These are phyloP conservation scores for Kwoniella dejecticola DNA, from an alignment of 768 basidiomycete species.

Conservation along the genomic window DNA sequence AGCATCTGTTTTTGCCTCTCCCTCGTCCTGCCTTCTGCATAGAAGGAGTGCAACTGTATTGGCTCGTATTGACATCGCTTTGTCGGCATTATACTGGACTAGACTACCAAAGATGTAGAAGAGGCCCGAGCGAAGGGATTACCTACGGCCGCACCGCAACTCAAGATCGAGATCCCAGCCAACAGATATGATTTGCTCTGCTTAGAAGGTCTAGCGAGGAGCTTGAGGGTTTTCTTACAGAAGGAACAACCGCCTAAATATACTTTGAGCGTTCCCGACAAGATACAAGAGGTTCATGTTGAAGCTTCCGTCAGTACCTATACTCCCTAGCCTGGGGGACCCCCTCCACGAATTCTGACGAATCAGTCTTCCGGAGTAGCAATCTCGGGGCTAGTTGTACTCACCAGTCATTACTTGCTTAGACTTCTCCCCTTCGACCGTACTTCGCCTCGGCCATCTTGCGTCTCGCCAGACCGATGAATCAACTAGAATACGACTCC, in stretches of 20 bases:
- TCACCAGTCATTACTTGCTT: too few relatives aligned
- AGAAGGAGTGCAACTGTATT: too few relatives aligned
- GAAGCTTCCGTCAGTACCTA: slow-evolving; percentile 67
- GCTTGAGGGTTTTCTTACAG: slow-evolving; percentile 77
- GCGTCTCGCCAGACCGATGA: slow-evolving; percentile 80
- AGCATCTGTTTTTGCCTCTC: slow-evolving; percentile 48
- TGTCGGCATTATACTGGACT: background rate
- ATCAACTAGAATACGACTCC: slow-evolving; percentile 82
- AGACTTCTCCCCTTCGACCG: slow-evolving; percentile 83
- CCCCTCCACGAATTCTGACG: too few relatives aligned
- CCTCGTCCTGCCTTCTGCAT: too few relatives aligned
- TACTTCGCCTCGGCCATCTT: slow-evolving; percentile 88
- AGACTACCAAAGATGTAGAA: slow-evolving; percentile 89
- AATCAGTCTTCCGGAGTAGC: too few relatives aligned
- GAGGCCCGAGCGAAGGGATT: slow-evolving; percentile 78
- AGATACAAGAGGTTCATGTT: slow-evolving; percentile 69
- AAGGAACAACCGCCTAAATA: slow-evolving; percentile 70
- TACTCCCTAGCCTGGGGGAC: background rate
- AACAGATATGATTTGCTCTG: slow-evolving; percentile 98
- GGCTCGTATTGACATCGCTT: too few relatives aligned
- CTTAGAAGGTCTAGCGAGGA: slow-evolving; percentile 90
- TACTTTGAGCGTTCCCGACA: slow-evolving; percentile 68
- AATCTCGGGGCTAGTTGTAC: too few relatives aligned
- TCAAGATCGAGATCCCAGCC: slow-evolving; percentile 99
- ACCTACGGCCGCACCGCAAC: slow-evolving; percentile 81